Base-by-base conservation (phyloP, 2,329 filamentous ascomycete genomes). In the Ilyonectria mors-panacis region DNA sequence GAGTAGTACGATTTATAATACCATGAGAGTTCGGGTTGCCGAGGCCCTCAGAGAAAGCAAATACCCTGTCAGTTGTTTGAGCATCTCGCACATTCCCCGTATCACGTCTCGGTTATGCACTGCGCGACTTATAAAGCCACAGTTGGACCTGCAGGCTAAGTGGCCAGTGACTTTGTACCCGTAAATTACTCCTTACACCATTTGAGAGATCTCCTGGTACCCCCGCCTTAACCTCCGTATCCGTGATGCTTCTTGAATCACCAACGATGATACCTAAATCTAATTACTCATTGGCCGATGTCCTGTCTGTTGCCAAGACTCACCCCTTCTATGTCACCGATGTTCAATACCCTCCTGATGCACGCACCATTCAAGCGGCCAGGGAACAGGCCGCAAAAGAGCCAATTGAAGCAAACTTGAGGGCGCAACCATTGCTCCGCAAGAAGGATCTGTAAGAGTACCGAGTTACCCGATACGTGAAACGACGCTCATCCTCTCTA, bases 241-340 rank as follows among this genome's bases (percentile, higher is more conserved):
- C 26, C 5, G 26, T 26, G 26, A 26, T 26, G 26, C 26, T 37
- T 37, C 33, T 37, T 15, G 13, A 37, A 7, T 19, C n/a, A 6
- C 2, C 15, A 2, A 69, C 59, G 42, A 70, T 70, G 70, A 47
- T 55, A 13, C 30, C 42, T 1, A 59, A 64, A 12, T 54, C 48
- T 19, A 64, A 63, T 15, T 77, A 76, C 59, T 73, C 76, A 0
- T 53, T 83, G 33, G 26, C 23, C 5, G 77, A 81, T 0, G 71
- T 83, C 0, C 65, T 83, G 21, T 75, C 79, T 2, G 68, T 82
- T 23, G 76, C 80, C 42, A 75, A 70, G 4, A 68, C 75, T 0
- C 81, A 83, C 33, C 81, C 81, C 0, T 83, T 83, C 33, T 81
- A 82, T 45, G 30, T 58, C 12, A 64, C 66, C 1, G 45, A 73